These are phyloP conservation scores for Thraustochytrium sp. DNA, from an alignment of 352 stramenopile species.

Conservation along the genomic window DNA sequence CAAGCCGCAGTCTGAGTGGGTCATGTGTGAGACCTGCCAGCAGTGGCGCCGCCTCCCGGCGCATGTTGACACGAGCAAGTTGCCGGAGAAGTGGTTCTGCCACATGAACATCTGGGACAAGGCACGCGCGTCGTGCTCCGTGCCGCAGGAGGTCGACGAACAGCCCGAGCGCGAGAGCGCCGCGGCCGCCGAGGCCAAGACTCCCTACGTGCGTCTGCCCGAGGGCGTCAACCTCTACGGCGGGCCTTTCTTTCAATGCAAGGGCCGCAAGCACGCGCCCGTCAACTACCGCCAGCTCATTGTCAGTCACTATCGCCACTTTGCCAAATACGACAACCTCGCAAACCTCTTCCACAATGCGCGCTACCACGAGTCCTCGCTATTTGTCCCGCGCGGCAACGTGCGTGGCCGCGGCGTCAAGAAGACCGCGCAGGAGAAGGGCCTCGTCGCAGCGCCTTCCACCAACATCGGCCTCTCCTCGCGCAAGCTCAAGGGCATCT, in stretches of 20 bases:
- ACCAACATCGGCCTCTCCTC: not conserved
- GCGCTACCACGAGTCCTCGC: constrained; percentile 27
- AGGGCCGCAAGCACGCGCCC: not conserved
- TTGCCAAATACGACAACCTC: not conserved
- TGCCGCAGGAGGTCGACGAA: constrained; percentile 18
- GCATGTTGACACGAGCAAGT: not conserved
- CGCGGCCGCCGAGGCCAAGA: not conserved
- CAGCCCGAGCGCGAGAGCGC: not conserved
- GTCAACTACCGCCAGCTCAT: not conserved
- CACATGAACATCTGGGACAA: constrained; percentile 43
- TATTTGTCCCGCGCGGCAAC: constrained; percentile 18
- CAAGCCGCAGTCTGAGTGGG: constrained; percentile 12
- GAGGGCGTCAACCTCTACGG: constrained; percentile 38
- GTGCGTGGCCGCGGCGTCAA: constrained; percentile 2
- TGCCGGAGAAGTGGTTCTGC: constrained; percentile 45
- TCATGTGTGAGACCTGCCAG: constrained; percentile 34
- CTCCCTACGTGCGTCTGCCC: not conserved
- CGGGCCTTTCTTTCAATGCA: not conserved
- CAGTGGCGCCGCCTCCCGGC: constrained; percentile 19
- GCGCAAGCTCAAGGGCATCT: constrained; percentile 9
- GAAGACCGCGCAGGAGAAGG: constrained; percentile 22
- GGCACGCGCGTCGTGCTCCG: not conserved
- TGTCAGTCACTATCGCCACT: constrained; percentile 26
- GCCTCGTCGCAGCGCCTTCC: not conserved
- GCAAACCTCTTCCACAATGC: not conserved